Base-by-base conservation (phyloP, 495 filamentous ascomycete species). In the Penicillium odoratum region DNA sequence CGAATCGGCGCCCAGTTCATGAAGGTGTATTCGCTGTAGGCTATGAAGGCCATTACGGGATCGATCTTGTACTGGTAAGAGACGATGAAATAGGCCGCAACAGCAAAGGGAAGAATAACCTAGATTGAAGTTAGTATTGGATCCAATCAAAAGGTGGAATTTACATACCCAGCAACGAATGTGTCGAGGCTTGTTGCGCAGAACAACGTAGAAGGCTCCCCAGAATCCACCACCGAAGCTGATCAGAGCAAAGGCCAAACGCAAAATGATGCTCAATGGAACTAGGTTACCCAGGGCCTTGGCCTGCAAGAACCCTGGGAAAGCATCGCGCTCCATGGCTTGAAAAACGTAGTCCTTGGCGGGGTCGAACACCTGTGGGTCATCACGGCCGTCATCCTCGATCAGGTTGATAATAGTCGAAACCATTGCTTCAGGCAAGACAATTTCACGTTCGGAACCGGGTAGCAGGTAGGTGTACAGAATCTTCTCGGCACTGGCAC, bases 311-410 rank as follows among this genome's bases (percentile, higher is more conserved):
- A 98, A 98, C 25, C 93, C 93, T 4, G 94, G 94, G 73, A 97
- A 98, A 13, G 94, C 94, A 74, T 98, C 94, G 43, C 95, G 86
- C 73, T 99, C 94, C 95, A 99, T 99, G 3, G 94, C 94, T 69
- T 98, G 95, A 73, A 97, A 99, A 47, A 97, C 93, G 69, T 98
- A 99, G 75, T 99, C 95, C 73, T 98, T 98, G 28, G 94, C 94
- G 3, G 88, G 86, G 69, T 97, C 93, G 60, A 99, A 99, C 10
- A 99, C 86, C 69, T 98, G 94, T 1, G 94, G 94, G 67, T 99
- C 94, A 62, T 97, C 95, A 65, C 94, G 85, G 44, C 88, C 88
- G 54, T 88, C 84, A 53, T 93, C 87, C 70, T 99, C 94, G 53
- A 99, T 92, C 15, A 88, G 80, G 44, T 85, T 80, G 38, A 88